These are phyloP conservation scores for Neofusicoccum parvum DNA, from an alignment of 2,329 filamentous ascomycete species.

Conservation along the genomic window DNA sequence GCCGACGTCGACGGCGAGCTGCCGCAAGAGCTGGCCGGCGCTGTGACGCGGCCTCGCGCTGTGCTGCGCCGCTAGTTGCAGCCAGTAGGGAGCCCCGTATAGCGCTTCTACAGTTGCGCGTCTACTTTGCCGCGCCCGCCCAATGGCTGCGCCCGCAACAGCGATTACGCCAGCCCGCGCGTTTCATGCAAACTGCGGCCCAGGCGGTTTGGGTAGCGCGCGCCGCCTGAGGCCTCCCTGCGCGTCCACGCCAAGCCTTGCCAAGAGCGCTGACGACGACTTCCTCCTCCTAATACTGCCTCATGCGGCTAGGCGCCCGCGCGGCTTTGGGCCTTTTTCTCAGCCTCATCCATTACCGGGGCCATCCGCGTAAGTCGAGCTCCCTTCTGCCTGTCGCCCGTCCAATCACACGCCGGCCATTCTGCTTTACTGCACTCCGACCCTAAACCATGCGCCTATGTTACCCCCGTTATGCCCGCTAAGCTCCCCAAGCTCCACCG, in stretches of 20 bases:
- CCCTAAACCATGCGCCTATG: background rate
- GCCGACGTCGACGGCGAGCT: too few relatives aligned
- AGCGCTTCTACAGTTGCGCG: background rate
- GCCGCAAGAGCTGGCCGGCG: background rate
- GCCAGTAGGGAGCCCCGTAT: background rate
- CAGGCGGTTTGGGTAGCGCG: background rate
- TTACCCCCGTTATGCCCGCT: background rate
- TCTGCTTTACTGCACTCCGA: background rate
- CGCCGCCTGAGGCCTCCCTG: background rate
- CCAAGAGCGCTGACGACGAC: constrained; percentile 18
- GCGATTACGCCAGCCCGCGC: background rate
- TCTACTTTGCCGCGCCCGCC: background rate
- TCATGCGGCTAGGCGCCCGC: background rate
- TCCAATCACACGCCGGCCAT: background rate
- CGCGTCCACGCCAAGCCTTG: background rate
- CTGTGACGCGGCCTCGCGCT: constrained; percentile 10
- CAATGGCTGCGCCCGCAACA: background rate
- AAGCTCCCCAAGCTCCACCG: background rate
- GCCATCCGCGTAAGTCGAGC: constrained; percentile 5
- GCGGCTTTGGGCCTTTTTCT: background rate
- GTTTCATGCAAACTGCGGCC: background rate
- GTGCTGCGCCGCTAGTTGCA: background rate
- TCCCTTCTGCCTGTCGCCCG: background rate
- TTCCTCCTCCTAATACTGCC: background rate
- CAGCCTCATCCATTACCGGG: constrained; percentile 1